Conservation (phyloP, 768 basidiomycete species). For the Mrakia hoshinonis region DNA sequence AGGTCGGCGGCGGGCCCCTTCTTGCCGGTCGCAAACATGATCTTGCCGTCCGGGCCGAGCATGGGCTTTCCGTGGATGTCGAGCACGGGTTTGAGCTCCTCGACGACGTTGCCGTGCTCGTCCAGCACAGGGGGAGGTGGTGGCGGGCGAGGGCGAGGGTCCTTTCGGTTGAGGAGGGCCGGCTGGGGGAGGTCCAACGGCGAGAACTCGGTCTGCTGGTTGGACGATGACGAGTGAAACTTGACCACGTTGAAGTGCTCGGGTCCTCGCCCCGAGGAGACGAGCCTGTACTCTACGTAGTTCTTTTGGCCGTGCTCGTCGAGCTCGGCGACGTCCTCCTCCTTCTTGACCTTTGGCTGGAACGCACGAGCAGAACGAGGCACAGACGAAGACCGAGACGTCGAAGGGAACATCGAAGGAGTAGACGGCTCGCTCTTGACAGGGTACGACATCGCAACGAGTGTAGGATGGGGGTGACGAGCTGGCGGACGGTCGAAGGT, state of each 20-base stretch:
- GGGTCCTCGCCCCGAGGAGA: conserved; percentile 6
- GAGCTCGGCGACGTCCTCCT: background rate
- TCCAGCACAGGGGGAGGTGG: background rate
- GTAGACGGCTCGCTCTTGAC: too few relatives aligned
- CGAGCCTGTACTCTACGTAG: conserved; percentile 25
- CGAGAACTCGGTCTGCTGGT: conserved; percentile 53
- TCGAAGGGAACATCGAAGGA: background rate
- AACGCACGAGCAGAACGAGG: conserved; percentile 1
- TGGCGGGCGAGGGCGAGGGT: conserved; percentile 45
- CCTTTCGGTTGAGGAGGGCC: conserved; percentile 80
- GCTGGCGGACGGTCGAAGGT: too few relatives aligned
- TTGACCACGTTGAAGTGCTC: conserved; percentile 73
- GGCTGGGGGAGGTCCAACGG: conserved; percentile 61
- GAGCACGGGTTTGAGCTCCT: conserved; percentile 25
- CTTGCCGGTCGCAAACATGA: conserved; percentile 34
- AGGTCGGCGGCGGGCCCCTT: conserved; percentile 7
- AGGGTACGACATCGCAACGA: too few relatives aligned
- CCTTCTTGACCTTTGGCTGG: background rate
- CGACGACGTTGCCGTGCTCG: background rate
- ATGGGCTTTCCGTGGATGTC: conserved; percentile 32
- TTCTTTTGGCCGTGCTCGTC: background rate
- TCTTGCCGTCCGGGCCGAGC: conserved; percentile 67
- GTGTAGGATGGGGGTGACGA: too few relatives aligned
- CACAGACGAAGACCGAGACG: background rate
- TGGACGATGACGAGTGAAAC: conserved; percentile 48